phyloP scores from a whole-genome alignment of 805 yeast species.

The Ogataea salicorniae region DNA sequence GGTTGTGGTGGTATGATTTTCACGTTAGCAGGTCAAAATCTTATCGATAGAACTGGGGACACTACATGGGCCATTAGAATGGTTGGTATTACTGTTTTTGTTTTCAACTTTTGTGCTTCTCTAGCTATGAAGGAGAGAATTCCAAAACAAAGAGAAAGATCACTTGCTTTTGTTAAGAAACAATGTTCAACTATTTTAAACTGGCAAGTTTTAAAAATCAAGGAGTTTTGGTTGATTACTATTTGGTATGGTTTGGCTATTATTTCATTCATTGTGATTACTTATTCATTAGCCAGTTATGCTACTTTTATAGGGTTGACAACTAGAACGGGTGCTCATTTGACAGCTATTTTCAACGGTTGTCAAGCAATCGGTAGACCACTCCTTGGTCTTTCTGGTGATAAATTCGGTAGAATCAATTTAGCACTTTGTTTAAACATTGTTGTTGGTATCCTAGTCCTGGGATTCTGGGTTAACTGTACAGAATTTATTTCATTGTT shows the following conservation, averaged over 20 bases:
- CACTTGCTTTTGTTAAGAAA: slow-evolving; percentile 5
- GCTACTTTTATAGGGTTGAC: slow-evolving; percentile 44
- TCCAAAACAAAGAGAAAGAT: slow-evolving; percentile 11
- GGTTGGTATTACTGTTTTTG: slow-evolving; percentile 36
- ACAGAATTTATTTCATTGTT: slow-evolving; percentile 29
- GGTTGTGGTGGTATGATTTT: slow-evolving; percentile 39
- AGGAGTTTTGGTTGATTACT: slow-evolving; percentile 16
- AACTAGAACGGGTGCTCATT: slow-evolving; percentile 37
- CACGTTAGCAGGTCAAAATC: slow-evolving; percentile 31
- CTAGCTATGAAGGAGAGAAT: slow-evolving; percentile 42
- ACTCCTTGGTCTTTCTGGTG: slow-evolving; percentile 39
- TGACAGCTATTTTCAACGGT: slow-evolving; percentile 42
- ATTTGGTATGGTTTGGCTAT: slow-evolving; percentile 31
- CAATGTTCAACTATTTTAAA: slow-evolving; percentile 12
- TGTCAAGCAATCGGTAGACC: slow-evolving; percentile 49
- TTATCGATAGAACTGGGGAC: slow-evolving; percentile 35
- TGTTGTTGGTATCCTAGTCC: slow-evolving; percentile 32
- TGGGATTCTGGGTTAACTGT: slow-evolving; percentile 40
- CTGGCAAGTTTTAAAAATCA: slow-evolving; percentile 9
- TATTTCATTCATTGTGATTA: slow-evolving; percentile 38
- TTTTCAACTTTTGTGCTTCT: slow-evolving; percentile 34
- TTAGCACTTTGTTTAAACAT: slow-evolving; percentile 33
- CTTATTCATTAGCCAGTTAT: slow-evolving; percentile 44
- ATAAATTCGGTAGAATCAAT: slow-evolving; percentile 42
- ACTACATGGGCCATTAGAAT: slow-evolving; percentile 41